phyloP scores from a whole-genome alignment of 768 basidiomycete species.

The Chiua virens region DNA sequence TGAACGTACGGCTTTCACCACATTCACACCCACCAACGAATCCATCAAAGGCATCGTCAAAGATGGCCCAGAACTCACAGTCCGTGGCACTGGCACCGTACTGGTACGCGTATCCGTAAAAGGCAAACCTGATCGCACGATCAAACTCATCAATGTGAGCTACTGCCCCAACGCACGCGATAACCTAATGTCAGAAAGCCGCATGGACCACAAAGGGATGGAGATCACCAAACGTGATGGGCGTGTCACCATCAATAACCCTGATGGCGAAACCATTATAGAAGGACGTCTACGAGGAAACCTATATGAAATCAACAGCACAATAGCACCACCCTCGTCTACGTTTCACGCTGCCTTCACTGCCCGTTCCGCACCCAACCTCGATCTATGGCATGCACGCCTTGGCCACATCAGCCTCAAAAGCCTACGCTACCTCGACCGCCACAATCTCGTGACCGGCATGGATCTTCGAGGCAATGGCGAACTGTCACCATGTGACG shows the following conservation, averaged over 20 bases:
- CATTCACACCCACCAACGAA: background rate
- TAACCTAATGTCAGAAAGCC: constrained; percentile 9
- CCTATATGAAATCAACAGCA: constrained; percentile 9
- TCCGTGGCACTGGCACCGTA: background rate
- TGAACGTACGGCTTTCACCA: background rate
- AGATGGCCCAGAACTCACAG: constrained; percentile 1
- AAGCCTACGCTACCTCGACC: background rate
- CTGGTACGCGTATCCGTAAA: background rate
- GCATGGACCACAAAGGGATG: constrained; percentile 2
- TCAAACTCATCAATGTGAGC: constrained; percentile 7
- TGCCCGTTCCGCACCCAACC: background rate
- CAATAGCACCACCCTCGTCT: constrained; percentile 2
- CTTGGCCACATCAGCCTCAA: constrained; percentile 9
- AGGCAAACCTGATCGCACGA: background rate
- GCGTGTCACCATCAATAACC: background rate
- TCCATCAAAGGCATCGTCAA: constrained; percentile 9
- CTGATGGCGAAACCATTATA: background rate
- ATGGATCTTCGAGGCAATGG: constrained; percentile 4
- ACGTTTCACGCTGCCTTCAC: background rate
- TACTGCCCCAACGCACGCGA: constrained; percentile 4
- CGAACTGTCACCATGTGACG: constrained; percentile 2
- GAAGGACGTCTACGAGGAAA: constrained; percentile 6
- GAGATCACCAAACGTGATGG: constrained; percentile 3
- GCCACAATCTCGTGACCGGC: constrained; percentile 4
- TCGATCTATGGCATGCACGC: constrained; percentile 8